These are phyloP conservation scores for Phytophthora lateralis DNA, from an alignment of 352 stramenopile species.

Conservation along the genomic window DNA sequence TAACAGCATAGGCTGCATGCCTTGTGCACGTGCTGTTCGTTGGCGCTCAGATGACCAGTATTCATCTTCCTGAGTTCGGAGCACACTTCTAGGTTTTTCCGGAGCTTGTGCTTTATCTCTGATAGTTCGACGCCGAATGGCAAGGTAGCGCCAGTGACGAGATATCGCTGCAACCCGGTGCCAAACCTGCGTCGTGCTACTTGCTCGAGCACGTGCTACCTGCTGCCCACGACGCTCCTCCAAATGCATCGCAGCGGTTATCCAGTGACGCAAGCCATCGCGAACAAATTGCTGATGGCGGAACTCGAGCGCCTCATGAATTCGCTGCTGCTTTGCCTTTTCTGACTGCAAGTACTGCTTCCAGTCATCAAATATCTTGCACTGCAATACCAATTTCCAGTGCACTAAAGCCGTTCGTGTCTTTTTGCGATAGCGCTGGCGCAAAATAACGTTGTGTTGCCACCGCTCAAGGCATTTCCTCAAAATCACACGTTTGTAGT, in stretches of 20 bases:
- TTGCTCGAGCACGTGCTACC: slow-evolving; percentile 26
- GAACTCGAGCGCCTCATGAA: slow-evolving; percentile 59
- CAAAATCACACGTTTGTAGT: slow-evolving; percentile 30
- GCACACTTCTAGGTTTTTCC: not conserved
- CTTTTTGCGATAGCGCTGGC: slow-evolving; percentile 28
- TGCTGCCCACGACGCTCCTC: slow-evolving; percentile 40
- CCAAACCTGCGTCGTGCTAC: slow-evolving; percentile 30
- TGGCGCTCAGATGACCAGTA: slow-evolving; percentile 11
- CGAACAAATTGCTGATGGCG: slow-evolving; percentile 50
- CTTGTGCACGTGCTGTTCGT: not conserved
- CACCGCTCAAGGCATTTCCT: slow-evolving; percentile 43
- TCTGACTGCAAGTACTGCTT: slow-evolving; percentile 40
- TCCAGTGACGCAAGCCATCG: slow-evolving; percentile 53
- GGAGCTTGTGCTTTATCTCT: slow-evolving; percentile 7
- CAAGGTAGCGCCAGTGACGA: slow-evolving; percentile 38
- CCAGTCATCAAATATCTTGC: slow-evolving; percentile 39
- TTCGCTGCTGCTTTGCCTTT: slow-evolving; percentile 40
- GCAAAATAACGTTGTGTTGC: slow-evolving; percentile 24
- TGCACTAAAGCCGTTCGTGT: slow-evolving; percentile 47
- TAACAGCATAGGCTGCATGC: not conserved
- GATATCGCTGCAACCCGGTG: slow-evolving; percentile 38
- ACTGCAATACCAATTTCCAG: slow-evolving; percentile 55
- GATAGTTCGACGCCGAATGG: slow-evolving; percentile 15
- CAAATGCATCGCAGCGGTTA: slow-evolving; percentile 45
- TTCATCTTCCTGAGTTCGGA: slow-evolving; percentile 9